Conservation (phyloP, 257 asterid genomes). For the Haberlea rhodopensis region DNA sequence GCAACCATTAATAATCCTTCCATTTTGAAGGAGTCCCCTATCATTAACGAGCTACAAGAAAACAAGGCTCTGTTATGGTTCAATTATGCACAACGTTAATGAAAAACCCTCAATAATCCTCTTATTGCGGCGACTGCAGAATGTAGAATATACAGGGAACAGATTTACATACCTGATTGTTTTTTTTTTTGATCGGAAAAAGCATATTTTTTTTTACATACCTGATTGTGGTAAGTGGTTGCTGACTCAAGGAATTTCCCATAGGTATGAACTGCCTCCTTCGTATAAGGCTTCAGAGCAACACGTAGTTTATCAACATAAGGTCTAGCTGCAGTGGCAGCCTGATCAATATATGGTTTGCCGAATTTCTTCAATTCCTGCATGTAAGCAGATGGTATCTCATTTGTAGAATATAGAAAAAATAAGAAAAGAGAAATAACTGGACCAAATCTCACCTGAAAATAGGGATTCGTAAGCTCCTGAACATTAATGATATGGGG, state of each 20-base stretch:
- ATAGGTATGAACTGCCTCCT: conserved; percentile 53
- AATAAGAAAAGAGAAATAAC: conserved; percentile 13
- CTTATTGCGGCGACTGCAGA: neutral
- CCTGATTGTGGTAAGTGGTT: conserved; percentile 76
- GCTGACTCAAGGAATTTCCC: conserved; percentile 76
- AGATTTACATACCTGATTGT: conserved; percentile 51
- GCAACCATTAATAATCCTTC: neutral
- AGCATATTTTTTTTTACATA: too few species aligned
- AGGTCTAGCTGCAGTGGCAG: conserved; percentile 81
- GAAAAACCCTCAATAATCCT: neutral
- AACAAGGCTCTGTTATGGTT: neutral
- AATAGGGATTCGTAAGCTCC: conserved; percentile 71
- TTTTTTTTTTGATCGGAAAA: too few species aligned
- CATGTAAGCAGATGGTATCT: conserved; percentile 23
- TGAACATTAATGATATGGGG: conserved; percentile 67
- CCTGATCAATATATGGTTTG: conserved; percentile 80
- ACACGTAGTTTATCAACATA: conserved; percentile 62
- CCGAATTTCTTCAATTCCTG: conserved; percentile 72
- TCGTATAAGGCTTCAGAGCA: conserved; percentile 60
- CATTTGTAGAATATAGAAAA: conserved; percentile 26
- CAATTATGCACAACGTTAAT: neutral
- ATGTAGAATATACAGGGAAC: conserved; percentile 5
- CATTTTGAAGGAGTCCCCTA: neutral
- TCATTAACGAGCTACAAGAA: neutral
- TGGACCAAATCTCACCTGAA: conserved; percentile 49